phyloP scores from a whole-genome alignment of 331 rosid species.

The Spiraea crenata region DNA sequence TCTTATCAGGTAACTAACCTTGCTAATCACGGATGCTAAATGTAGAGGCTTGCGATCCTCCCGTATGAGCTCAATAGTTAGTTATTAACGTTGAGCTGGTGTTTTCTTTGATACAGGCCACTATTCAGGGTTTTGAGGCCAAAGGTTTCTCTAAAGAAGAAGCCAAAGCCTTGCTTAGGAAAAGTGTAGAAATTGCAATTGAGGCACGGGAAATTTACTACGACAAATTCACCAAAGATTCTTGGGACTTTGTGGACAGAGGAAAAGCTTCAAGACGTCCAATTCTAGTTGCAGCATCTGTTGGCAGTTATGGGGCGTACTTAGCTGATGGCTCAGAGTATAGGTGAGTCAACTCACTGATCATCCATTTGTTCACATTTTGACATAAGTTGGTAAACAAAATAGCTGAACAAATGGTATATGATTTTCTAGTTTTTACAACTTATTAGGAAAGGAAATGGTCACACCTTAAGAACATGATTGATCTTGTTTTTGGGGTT shows the following conservation, averaged over 20 bases:
- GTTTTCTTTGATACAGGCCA: constrained; percentile 51
- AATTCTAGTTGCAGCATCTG: constrained; percentile 79
- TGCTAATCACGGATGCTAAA: background rate
- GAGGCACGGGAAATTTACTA: constrained; percentile 74
- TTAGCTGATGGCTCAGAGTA: constrained; percentile 91
- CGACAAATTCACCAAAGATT: constrained; percentile 52
- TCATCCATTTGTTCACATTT: background rate
- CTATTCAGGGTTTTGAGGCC: constrained; percentile 87
- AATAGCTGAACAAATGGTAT: background rate
- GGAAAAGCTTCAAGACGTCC: constrained; percentile 42
- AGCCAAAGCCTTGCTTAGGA: constrained; percentile 57
- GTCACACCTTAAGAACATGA: background rate
- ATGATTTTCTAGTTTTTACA: background rate
- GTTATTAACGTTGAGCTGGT: background rate
- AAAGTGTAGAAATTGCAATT: constrained; percentile 73
- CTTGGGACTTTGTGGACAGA: constrained; percentile 41
- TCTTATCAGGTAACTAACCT: constrained; percentile 73
- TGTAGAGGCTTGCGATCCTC: background rate
- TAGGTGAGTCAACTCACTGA: constrained; percentile 37
- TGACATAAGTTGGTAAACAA: background rate
- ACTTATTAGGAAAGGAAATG: background rate
- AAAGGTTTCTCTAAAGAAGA: constrained; percentile 71
- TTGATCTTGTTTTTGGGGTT: background rate
- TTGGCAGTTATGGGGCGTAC: constrained; percentile 94
- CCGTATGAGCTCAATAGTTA: background rate